A percentile compares a stretch with the other conserved stretches of the same genome.
These are phyloP conservation scores for Pseudopyricularia cyperi DNA, from an alignment of 2,329 filamentous ascomycete genomes.

Conservation along the genomic window DNA sequence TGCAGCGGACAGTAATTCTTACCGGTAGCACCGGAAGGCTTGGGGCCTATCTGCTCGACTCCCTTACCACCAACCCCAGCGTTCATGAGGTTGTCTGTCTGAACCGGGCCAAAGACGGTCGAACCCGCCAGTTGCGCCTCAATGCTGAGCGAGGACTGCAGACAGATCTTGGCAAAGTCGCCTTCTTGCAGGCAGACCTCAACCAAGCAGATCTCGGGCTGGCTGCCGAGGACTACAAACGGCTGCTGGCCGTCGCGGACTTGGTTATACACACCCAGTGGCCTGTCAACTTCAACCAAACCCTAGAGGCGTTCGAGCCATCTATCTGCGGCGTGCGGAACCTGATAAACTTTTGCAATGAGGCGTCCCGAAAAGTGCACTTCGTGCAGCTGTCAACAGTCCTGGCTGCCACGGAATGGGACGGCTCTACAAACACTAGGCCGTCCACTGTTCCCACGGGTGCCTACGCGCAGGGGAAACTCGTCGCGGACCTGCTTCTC, in stretches of 20 bases:
- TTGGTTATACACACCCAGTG: conserved; percentile 33
- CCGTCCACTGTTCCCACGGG: conserved; percentile 11
- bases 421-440: conserved; percentile 6
- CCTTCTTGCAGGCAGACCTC: too few relatives aligned
- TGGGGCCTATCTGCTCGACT: conserved; percentile 20
- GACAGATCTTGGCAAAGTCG: too few relatives aligned
- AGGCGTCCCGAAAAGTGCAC: conserved; percentile 16
- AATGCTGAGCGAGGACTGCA: neutral
- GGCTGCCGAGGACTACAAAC: conserved; percentile 20
- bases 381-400: conserved; percentile 28
- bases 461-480: conserved; percentile 27
- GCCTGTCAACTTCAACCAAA: conserved; percentile 33
- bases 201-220: neutral
- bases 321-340: conserved; percentile 33
- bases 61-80: conserved; percentile 16
- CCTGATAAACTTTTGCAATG: conserved; percentile 27
- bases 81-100: conserved; percentile 23
- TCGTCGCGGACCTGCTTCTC: conserved; percentile 23
- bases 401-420: conserved; percentile 20
- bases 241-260: conserved; percentile 23
- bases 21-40: conserved; percentile 27
- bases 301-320: conserved; percentile 30
- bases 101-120: neutral
- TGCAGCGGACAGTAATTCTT: conserved; percentile 10
- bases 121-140: neutral